Percentiles rank a stretch among this genome's conserved stretches.
Evolutionary conservation across 2,329 filamentous ascomycete genomes (phyloP).

Genomic region (Cladobotryum mycophilum): DNA sequence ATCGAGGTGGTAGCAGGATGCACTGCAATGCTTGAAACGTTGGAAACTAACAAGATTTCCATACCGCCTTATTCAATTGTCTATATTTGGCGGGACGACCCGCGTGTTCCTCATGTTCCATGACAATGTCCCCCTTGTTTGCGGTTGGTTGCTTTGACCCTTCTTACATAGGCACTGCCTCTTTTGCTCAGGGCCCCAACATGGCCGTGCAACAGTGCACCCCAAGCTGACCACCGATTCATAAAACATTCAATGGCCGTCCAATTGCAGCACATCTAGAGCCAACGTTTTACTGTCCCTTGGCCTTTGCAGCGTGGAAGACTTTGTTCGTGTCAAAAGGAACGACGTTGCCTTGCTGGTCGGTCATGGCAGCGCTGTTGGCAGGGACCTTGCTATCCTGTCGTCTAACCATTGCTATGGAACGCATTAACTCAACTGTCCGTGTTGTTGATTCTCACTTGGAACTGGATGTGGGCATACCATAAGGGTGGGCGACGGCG

Average conservation of each 20-base stretch:
- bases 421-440: not conserved
- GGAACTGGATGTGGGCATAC: slow-evolving; percentile 15
- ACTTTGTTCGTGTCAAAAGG: slow-evolving; percentile 39
- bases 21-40: no score
- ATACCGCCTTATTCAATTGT: no score
- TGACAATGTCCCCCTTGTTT: no score
- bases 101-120: no score
- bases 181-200: no score
- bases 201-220: no score
- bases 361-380: slow-evolving; percentile 40
- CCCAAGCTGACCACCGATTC: not conserved
- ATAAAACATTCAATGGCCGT: not conserved
- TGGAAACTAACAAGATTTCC: no score
- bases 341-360: slow-evolving; percentile 38
- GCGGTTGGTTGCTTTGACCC: no score
- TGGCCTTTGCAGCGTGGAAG: slow-evolving; percentile 26
- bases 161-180: no score
- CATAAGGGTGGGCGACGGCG: slow-evolving; percentile 35
- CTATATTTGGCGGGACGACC: no score
- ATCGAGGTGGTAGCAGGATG: no score
- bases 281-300: not conserved
- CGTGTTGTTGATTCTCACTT: not conserved
- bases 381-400: slow-evolving; percentile 17
- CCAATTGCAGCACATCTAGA: no score
- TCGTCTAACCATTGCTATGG: slow-evolving; percentile 10